A percentile compares a stretch with the other conserved stretches of the same genome.
Evolutionary conservation across 108 stramenopile genomes (phyloP).

Genomic region (Nitzschia putrida): DNA sequence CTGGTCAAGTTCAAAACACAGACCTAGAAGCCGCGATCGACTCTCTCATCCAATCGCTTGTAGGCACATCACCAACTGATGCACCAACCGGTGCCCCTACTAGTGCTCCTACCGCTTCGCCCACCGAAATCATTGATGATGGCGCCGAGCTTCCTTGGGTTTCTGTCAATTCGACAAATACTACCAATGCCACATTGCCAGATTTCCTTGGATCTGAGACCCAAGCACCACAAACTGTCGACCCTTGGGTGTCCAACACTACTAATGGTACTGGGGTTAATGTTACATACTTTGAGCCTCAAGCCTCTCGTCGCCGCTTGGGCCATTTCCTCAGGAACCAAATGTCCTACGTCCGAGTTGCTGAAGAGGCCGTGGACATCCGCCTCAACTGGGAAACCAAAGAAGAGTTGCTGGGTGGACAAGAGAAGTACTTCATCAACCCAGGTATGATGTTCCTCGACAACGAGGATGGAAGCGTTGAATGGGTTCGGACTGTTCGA

Average conservation of each 20-base stretch:
- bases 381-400: constrained; percentile 17
- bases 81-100: neutral
- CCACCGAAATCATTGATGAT: neutral
- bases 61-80: neutral
- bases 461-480: constrained; percentile 4
- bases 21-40: too few relatives aligned
- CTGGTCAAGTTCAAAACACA: too few relatives aligned
- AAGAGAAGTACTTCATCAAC: constrained; percentile 19
- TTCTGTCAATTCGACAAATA: neutral
- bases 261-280: neutral
- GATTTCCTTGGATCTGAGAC: neutral
- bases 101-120: neutral
- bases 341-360: constrained; percentile 13
- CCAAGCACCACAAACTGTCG: too few relatives aligned
- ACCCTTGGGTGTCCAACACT: neutral
- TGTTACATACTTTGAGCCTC: too few relatives aligned
- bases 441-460: constrained; percentile 18
- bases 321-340: neutral
- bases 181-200: neutral
- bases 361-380: constrained; percentile 13
- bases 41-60: too few relatives aligned
- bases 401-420: constrained; percentile 3
- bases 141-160: neutral
- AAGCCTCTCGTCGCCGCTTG: constrained; percentile 14
- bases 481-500: constrained; percentile 15